Base-by-base conservation (phyloP, 108 stramenopile genomes). In the Cyclotella kingstonii region DNA sequence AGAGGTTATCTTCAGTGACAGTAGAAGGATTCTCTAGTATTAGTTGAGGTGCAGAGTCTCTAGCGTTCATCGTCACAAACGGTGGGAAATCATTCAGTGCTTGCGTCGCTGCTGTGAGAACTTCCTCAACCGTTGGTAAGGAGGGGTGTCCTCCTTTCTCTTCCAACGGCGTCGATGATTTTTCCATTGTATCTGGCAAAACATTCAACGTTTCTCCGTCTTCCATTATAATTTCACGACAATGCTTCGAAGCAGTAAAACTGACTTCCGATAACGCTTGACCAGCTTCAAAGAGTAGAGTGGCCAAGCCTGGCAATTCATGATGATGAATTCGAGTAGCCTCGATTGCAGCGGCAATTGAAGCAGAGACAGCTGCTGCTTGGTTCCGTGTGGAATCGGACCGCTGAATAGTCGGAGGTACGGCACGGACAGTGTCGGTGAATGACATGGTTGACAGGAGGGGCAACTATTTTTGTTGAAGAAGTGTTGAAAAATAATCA, bases 11-110 rank as follows among this genome's bases (percentile, higher is more conserved):
- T 18, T 35, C 17, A 18, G 12, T 23, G 29, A 31, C 2, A 33
- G 69, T 23, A 58, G 39, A 36, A 28, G 70, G 62, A 27, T 86
- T 72, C 25, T 67, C 50, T 31, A 89, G 63, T 55, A 74, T 78
- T 18, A 93, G 61, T 58, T 90, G 89, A 17, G 89, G 89, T 8
- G 95, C 90, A 45, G 82, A 78, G 59, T 94, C 93, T n/a, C 61
- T 68, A 27, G 68, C 75, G 42, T 59, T 77, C 74, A 89, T 66
- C 33, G 89, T 82, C 2, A 93, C 81, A 68, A 69, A 84, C 7
- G 91, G 91, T 5, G 91, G 91, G 42, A 28, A 54, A n/a, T 93
- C 91, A 41, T 76, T 57, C 12, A 86, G 57, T 9, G 50, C 39
- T 39, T 79, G 81, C 11, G 31, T 51, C 0, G 90, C 81, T 17